Base-by-base conservation (phyloP, 176 grass and related monocot genomes). In the Canna indica region DNA sequence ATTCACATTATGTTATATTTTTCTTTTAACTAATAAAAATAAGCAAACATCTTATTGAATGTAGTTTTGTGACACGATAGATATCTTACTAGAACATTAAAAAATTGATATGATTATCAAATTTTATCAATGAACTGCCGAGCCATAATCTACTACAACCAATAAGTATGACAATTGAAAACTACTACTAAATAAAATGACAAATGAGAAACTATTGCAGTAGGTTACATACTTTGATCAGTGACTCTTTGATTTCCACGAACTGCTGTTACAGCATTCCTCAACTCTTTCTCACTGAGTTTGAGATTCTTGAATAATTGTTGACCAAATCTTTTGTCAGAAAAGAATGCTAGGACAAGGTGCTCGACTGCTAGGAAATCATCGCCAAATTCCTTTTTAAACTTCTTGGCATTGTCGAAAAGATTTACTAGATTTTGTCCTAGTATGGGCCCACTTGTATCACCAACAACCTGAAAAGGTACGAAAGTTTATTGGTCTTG, bases 321-420 rank as follows among this genome's bases (percentile, higher is more conserved):
- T 41, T 97, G 88, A 17, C 93, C 93, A 81, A 97, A 97, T 77
- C 88, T 89, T 69, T 90, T 87, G 78, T 97, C 93, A 52, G 74
- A 78, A 69, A 46, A 47, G 73, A 97, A 97, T 78, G 86, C 83
- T 48, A 73, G 77, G 59, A 97, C 30, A 67, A 91, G 77, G 75
- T 97, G 93, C 75, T 97, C 93, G 64, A 91, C 88, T 75, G 88
- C 91, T 50, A 91, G 73, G 79, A 91, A 91, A 22, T 97, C 93
- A 53, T 97, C 93, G 66, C 81, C 71, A 84, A 85, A 90, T 60
- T 97, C 86, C 4, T 90, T 96, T 64, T 90, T 90, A 73, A 83
- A 70, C 69, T 87, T 97, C 74, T 78, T 89, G 47, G 93, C 88
- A 66, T 64, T 85, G 65, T 87, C 83, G 77, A 97, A 77, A 42